Conservation (phyloP, 2,329 filamentous ascomycete genomes). For the Balansia obtecta region DNA sequence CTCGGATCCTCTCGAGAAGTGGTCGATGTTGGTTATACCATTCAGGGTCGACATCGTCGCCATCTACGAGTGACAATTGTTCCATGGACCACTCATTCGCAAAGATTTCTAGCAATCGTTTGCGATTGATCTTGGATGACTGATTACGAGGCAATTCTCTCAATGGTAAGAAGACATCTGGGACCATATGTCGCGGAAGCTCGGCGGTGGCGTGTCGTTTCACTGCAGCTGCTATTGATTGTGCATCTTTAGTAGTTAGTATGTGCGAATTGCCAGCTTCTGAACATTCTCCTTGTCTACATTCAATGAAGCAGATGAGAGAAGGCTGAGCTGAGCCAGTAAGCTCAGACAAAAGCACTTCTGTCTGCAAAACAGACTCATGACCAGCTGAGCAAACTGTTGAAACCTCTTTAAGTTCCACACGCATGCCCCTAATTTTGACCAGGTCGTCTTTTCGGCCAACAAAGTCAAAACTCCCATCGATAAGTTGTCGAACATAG, state of each 20-base stretch:
- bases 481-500: conserved; percentile 14
- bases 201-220: background rate
- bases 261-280: background rate
- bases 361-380: background rate
- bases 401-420: conserved; percentile 15
- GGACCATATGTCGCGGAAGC: background rate
- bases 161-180: background rate
- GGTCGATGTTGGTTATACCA: background rate
- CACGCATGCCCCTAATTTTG: conserved; percentile 14
- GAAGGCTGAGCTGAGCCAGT: background rate
- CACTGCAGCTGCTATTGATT: background rate
- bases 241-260: background rate
- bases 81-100: background rate
- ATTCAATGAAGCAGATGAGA: background rate
- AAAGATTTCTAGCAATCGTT: background rate
- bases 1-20: background rate
- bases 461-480: conserved; percentile 13
- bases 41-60: background rate
- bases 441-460: conserved; percentile 13
- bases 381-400: background rate
- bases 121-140: background rate
- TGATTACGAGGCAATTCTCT: background rate
- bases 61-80: background rate
- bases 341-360: background rate
- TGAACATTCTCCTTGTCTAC: background rate